Base-by-base conservation (phyloP, 2,329 filamentous ascomycete genomes). In the Scorias spongiosa region DNA sequence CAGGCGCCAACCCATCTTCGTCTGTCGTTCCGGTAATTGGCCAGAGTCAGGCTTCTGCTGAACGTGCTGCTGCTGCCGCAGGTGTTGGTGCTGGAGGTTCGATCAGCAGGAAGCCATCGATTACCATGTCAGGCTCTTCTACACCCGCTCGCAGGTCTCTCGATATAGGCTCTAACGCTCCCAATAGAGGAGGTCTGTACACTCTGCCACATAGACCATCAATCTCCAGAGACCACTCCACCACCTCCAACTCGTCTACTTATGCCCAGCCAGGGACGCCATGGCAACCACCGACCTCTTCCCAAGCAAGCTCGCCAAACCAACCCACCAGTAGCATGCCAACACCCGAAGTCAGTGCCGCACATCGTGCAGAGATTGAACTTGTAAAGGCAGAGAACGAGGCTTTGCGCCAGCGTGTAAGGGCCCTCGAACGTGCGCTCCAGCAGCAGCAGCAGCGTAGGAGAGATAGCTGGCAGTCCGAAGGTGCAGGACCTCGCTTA, bases 331-430 rank as follows among this genome's bases (percentile, higher is more conserved):
- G 49, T 42, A 52, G 54, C 9, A 54, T 54, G 41, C 53, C 55
- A 32, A 50, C 54, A 48, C 53, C 54, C 42, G 57, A 64, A 30
- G 67, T 70, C 48, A 62, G 66, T 2, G 61, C 65, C 39, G 57
- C 62, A 40, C 65, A 68, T 39, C 57, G 62, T 36, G 60, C 61
- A 8, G 68, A 71, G 54, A 55, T 71, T 44, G 68, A 71, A 48
- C 63, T 66, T 42, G 68, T 67, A 30, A 70, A 70, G 57, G 57
- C 57, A 39, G 68, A 71, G 56, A 71, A 71, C 54, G 68, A 70
- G 40, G 48, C 53, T 32, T 52, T 71, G 46, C 65, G 67, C 48
- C 62, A 66, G 49, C 60, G 66, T 44, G 68, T 71, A n/a, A 58
- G 65, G 42, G 63, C 67, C 42, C 50, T 71, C 42, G 68, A 71